These are phyloP conservation scores for Kregervanrija fluxuum DNA, from an alignment of 805 yeast genomes.

Conservation along the genomic window DNA sequence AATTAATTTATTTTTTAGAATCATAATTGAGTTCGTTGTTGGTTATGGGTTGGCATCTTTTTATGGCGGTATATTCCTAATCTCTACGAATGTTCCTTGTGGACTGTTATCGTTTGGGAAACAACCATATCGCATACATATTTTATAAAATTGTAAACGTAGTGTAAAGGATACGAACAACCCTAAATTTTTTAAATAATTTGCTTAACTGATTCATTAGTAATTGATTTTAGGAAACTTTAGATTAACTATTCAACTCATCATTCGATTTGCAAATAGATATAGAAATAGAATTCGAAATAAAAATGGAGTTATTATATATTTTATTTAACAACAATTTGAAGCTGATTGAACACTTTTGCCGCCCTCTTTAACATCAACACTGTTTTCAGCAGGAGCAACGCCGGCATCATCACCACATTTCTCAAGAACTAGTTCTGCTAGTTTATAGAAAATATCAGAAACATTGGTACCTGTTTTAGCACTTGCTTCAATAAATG, in stretches of 20 bases:
- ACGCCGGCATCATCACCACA: conserved; percentile 37
- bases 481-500: conserved; percentile 95
- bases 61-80: conserved; percentile 98
- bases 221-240: not conserved
- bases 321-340: conserved; percentile 22
- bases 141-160: conserved; percentile 3
- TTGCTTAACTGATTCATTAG: not conserved
- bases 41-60: conserved; percentile 34
- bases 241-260: not conserved
- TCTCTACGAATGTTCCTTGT: conserved; percentile 85
- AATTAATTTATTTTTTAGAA: conserved; percentile 11
- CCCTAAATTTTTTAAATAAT: not conserved
- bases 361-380: conserved; percentile 21
- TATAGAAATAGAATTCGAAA: not conserved
- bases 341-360: conserved; percentile 11
- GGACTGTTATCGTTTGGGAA: conserved; percentile 98
- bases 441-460: conserved; percentile 83
- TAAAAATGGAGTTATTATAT: not conserved
- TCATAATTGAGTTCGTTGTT: conserved; percentile 55
- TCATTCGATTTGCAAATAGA: not conserved
- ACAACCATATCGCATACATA: conserved; percentile 98
- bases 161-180: not conserved
- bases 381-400: conserved; percentile 14
- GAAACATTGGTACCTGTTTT: conserved; percentile 90
- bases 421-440: conserved; percentile 78